Base-by-base conservation (phyloP, 2,329 filamentous ascomycete genomes). In the Aphanocladium album region DNA sequence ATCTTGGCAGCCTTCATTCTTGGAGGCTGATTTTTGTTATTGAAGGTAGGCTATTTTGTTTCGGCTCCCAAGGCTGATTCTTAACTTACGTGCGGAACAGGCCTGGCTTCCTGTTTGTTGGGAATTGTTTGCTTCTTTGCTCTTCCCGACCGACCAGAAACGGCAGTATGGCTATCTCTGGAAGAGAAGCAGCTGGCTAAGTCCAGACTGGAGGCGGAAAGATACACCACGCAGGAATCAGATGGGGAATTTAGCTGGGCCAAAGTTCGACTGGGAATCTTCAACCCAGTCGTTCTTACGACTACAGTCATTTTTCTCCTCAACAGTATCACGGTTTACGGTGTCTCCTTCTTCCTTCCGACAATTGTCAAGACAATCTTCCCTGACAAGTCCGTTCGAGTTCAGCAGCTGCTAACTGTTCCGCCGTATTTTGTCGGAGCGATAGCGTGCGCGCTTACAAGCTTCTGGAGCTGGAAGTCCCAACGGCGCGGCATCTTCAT, bases 21-120 rank as follows among this genome's bases (percentile, higher is more conserved):
- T 90, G 88, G 88, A 77, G 86, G 8, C 89, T 89, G 86, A 88
- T 90, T 56, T 90, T 90, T 59, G 81, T 80, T 4, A 84, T 90
- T n/a, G 88, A 90, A 69, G 88, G 60, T 58, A 39, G n/a, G 47
- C n/a, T 25, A 6, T 11, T 50, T 19, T 27, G 9, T 5, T 3
- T 4, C 7, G 19, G 2, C n/a, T 25, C 27, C 3, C 11, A 1
- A n/a, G n/a, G n/a, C 23, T 11, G 5, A 6, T 37, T 33, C 2
- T 12, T n/a, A 17, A 11, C 59, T 61, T n/a, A 61, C 35, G 6
- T 23, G 2, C 5, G 19, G 5, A 4, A 14, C 8, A 61, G 60
- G 88, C 21, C 83, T 89, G 66, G 82, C 89, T 64, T 77, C 76
- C 2, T 66, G 71, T 62, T 75, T 76, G 1, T 70, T 89, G 0